Conservation (phyloP, 352 stramenopile genomes). For the Globisporangium camurandrum region DNA sequence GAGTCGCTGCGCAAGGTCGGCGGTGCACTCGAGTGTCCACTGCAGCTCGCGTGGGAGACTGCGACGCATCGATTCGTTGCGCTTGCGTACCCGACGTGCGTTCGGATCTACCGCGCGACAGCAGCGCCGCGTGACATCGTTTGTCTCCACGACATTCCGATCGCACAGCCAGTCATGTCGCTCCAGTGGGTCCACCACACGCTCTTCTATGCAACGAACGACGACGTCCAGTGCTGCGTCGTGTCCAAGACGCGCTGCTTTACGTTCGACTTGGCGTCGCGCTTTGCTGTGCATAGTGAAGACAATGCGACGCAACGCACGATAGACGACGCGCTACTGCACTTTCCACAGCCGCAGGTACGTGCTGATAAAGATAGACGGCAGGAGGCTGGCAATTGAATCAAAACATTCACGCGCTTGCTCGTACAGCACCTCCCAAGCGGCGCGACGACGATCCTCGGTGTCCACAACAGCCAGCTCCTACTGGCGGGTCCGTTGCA, state of each 20-base stretch:
- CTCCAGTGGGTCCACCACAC: conserved; percentile 64
- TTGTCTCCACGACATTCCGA: conserved; percentile 55
- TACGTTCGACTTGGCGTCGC: conserved; percentile 48
- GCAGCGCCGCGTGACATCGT: conserved; percentile 17
- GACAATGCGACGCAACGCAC: not conserved
- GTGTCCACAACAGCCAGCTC: conserved; percentile 41
- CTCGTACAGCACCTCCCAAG: conserved; percentile 17
- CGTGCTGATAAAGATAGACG: not conserved
- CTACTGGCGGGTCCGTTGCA: conserved; percentile 36
- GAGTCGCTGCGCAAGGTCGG: conserved; percentile 19
- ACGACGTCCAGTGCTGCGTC: conserved; percentile 59
- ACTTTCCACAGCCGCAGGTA: conserved; percentile 48
- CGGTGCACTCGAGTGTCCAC: conserved; percentile 35
- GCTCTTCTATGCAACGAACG: conserved; percentile 51
- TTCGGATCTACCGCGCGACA: conserved; percentile 43
- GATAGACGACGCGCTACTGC: conserved; percentile 15
- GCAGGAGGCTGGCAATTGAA: not conserved
- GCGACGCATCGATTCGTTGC: conserved; percentile 39
- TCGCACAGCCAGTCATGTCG: conserved; percentile 23
- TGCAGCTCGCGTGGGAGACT: conserved; percentile 57
- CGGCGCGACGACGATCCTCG: conserved; percentile 39
- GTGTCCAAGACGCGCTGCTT: conserved; percentile 54
- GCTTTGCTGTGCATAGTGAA: conserved; percentile 12
- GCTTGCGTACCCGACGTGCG: conserved; percentile 37
- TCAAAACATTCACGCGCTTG: not conserved